Conservation (phyloP, 352 stramenopile genomes). For the Aphanomyces invadans region DNA sequence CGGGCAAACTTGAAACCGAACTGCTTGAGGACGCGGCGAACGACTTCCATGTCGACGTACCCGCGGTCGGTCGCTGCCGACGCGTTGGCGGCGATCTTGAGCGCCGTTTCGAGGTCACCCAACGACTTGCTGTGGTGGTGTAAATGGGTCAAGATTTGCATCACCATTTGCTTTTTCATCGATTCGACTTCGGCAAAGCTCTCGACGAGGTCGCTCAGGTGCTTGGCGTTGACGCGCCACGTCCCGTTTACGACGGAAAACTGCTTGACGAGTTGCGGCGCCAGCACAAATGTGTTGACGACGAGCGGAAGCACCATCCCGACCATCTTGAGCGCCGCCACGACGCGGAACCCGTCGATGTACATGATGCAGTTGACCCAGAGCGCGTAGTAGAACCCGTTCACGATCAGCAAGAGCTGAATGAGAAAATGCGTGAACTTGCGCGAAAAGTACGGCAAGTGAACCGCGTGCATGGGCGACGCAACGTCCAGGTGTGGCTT, state of each 20-base stretch:
- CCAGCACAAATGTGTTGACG: conserved; percentile 50
- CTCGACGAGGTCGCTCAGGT: conserved; percentile 45
- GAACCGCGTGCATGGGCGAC: background rate
- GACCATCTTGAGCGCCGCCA: conserved; percentile 24
- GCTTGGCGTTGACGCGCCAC: conserved; percentile 39
- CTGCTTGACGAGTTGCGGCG: conserved; percentile 47
- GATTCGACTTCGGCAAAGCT: conserved; percentile 47
- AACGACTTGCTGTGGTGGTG: background rate
- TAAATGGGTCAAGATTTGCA: background rate
- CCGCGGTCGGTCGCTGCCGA: conserved; percentile 1
- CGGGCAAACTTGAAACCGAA: conserved; percentile 18
- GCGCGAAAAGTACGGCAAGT: conserved; percentile 45
- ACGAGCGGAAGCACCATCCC: conserved; percentile 36
- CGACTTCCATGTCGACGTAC: conserved; percentile 15
- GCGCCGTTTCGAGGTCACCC: background rate
- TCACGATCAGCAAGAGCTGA: conserved; percentile 56
- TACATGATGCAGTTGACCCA: conserved; percentile 58
- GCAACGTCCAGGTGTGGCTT: background rate
- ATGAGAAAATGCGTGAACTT: conserved; percentile 56
- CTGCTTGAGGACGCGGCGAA: conserved; percentile 10
- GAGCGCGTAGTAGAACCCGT: conserved; percentile 56
- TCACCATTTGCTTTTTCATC: conserved; percentile 5
- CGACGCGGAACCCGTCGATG: conserved; percentile 27
- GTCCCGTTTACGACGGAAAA: conserved; percentile 59
- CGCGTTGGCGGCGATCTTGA: background rate